phyloP scores from a whole-genome alignment of 2,329 filamentous ascomycete species.

The Decorospora gaudefroyi region DNA sequence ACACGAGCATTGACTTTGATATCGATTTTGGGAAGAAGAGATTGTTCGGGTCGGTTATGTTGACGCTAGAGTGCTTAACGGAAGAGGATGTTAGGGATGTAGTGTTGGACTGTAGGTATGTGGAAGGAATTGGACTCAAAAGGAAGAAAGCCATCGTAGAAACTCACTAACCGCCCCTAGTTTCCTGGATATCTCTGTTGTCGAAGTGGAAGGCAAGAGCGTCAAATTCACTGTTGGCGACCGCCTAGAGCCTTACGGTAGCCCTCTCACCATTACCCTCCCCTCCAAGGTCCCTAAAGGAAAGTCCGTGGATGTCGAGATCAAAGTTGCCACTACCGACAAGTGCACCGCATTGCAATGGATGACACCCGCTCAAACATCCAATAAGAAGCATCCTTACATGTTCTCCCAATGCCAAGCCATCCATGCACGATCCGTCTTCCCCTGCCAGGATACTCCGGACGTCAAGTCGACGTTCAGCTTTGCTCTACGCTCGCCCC shows the following conservation, averaged over 20 bases:
- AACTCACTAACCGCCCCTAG: slow-evolving; percentile 43
- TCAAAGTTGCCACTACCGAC: slow-evolving; percentile 73
- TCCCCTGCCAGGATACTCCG: slow-evolving; percentile 96
- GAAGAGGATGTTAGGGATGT: slow-evolving; percentile 74
- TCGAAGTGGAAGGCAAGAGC: slow-evolving; percentile 69
- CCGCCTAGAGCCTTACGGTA: slow-evolving; percentile 73
- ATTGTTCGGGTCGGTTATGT: slow-evolving; percentile 74
- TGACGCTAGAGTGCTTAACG: slow-evolving; percentile 77
- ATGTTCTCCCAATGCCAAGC: slow-evolving; percentile 99
- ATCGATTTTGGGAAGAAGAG: slow-evolving; percentile 82
- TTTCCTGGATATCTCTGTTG: slow-evolving; percentile 71
- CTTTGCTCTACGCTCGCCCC: slow-evolving; percentile 82
- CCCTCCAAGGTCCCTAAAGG: slow-evolving; percentile 54
- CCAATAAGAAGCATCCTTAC: slow-evolving; percentile 93
- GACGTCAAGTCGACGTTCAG: slow-evolving; percentile 95
- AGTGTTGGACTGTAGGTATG: slow-evolving; percentile 76
- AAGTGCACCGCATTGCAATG: slow-evolving; percentile 93
- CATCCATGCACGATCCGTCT: slow-evolving; percentile 90
- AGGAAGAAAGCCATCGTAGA: not conserved
- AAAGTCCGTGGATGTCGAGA: slow-evolving; percentile 54
- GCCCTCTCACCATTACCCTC: slow-evolving; percentile 66
- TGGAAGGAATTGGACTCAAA: not conserved
- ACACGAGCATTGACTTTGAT: slow-evolving; percentile 79
- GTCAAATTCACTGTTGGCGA: slow-evolving; percentile 72
- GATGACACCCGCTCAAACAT: slow-evolving; percentile 90